Evolutionary conservation across 2,329 filamentous ascomycete species (phyloP), one percentile per base, ranked within the genome.

Genomic region (Lecanicillium sp.): DNA sequence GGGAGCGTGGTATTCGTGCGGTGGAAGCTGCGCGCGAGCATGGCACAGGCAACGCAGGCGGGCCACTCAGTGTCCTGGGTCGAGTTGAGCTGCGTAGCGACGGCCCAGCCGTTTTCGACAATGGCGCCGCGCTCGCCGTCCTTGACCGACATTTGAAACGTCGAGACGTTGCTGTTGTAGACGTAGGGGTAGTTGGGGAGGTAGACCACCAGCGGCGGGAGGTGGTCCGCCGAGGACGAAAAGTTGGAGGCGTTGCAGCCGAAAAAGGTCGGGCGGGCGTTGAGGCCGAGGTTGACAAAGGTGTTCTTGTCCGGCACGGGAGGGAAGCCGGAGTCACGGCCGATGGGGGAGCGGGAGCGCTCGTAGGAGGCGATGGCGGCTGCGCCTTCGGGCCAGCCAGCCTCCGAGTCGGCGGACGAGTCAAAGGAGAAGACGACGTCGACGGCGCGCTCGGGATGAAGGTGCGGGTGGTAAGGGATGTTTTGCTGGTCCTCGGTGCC

Each of bases 371-470:
- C 81, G 2, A 87, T 73, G 3, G 90, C 63, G 0, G 84, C 68
- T 0, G 83, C 84, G 17, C 84, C 87, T 54, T 90, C 88, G 17
- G 86, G 85, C 82, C 84, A 92, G 58, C 66, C 71, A 35, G 68
- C 68, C 2, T 56, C 60, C 0, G 78, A 87, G 55, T 92, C 86
- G 2, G 84, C 84, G 2, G 82, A 87, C 4, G 78, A 79, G 56
- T 92, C 87, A 31, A 89, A 66, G 2, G 86, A 84, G 53, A 90
- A 89, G 53, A 92, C 82, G 25, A 89, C 81, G 54, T 92, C 87
- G 28, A 92, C 76, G 13, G 71, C 54, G 30, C 86, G 80, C n/a
- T 65, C 53, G 0, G 82, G 81, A 51, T 89, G 81, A 46, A 88
- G 84, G 6, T 90, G 70, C 1, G 86, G 86, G 53, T 87, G 77